Conservation (phyloP, 2,329 filamentous ascomycete species). For the Leptographium galeiforme region DNA sequence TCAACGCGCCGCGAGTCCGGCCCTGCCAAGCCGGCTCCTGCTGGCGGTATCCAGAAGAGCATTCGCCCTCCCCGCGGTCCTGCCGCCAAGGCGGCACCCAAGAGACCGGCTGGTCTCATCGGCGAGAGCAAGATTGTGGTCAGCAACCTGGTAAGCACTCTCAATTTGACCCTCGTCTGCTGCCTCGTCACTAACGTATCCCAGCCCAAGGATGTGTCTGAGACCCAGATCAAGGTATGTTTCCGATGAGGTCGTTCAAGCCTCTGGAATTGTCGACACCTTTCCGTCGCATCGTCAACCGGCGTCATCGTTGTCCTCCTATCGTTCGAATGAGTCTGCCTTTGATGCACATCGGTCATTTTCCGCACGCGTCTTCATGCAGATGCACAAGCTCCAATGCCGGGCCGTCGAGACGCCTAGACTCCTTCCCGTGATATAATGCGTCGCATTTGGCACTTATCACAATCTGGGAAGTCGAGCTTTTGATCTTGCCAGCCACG, state of each 20-base stretch:
- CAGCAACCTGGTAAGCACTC: constrained; percentile 76
- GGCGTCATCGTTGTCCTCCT: constrained; percentile 14
- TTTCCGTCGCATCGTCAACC: constrained; percentile 10
- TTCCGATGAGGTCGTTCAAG: constrained; percentile 62
- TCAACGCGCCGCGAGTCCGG: constrained; percentile 36
- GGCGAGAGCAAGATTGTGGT: constrained; percentile 95
- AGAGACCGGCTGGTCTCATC: constrained; percentile 46
- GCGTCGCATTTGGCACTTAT: constrained; percentile 12
- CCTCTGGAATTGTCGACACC: constrained; percentile 59
- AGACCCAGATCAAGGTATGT: constrained; percentile 99
- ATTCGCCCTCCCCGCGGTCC: constrained; percentile 46
- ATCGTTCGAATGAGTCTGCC: constrained; percentile 9
- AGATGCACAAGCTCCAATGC: constrained; percentile 3
- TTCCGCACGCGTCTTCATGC: not conserved
- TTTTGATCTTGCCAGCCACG: constrained; percentile 32
- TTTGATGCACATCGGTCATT: not conserved
- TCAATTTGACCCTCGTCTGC: not conserved
- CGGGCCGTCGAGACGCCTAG: constrained; percentile 12
- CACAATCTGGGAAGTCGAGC: constrained; percentile 39
- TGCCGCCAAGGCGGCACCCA: constrained; percentile 49
- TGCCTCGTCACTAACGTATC: constrained; percentile 30
- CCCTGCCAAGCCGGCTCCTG: constrained; percentile 51
- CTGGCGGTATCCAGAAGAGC: constrained; percentile 77
- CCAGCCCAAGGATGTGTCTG: constrained; percentile 90
- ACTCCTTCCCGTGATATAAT: constrained; percentile 28